Percentiles rank a stretch among this genome's conserved stretches.
phyloP scores from a whole-genome alignment of 371 early-diverging fungal genomes.

The Umbelopsis sp. region DNA sequence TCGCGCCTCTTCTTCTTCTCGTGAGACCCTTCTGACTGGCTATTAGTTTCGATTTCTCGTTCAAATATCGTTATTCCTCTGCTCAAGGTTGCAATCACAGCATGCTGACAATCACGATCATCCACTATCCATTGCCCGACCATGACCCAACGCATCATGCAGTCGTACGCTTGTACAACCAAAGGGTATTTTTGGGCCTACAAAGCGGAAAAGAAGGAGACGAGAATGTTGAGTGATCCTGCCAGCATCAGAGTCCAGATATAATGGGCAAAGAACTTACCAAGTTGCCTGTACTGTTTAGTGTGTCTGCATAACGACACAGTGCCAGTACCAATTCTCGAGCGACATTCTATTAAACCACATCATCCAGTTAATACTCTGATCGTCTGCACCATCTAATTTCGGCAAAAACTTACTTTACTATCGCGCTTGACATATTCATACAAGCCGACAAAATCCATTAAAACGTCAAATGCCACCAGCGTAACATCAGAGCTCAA shows the following conservation, averaged over 20 bases:
- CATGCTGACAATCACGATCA: slow-evolving; percentile 69
- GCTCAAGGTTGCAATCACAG: slow-evolving; percentile 70
- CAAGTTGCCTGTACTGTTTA: slow-evolving; percentile 49
- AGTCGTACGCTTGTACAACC: slow-evolving; percentile 76
- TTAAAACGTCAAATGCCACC: slow-evolving; percentile 72
- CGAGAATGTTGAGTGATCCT: background rate
- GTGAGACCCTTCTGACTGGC: background rate
- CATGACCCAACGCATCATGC: slow-evolving; percentile 76
- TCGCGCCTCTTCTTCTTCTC: slow-evolving; percentile 55
- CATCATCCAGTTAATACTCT: no score
- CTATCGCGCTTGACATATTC: slow-evolving; percentile 71
- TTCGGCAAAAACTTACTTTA: slow-evolving; percentile 49
- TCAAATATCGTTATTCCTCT: slow-evolving; percentile 73
- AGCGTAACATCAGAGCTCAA: slow-evolving; percentile 70
- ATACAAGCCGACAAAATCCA: slow-evolving; percentile 67
- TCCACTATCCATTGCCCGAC: slow-evolving; percentile 77
- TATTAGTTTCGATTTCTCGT: slow-evolving; percentile 34
- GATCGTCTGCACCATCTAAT: background rate
- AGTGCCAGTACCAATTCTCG: slow-evolving; percentile 72
- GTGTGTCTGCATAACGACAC: slow-evolving; percentile 71
- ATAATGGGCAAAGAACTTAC: slow-evolving; percentile 20
- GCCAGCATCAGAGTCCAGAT: background rate
- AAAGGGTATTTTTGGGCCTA: slow-evolving; percentile 54
- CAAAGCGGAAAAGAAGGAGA: background rate
- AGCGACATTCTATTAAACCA: slow-evolving; percentile 57